Evolutionary conservation across 2,329 filamentous ascomycete genomes (phyloP).

Genomic region (Coniella vitis): DNA sequence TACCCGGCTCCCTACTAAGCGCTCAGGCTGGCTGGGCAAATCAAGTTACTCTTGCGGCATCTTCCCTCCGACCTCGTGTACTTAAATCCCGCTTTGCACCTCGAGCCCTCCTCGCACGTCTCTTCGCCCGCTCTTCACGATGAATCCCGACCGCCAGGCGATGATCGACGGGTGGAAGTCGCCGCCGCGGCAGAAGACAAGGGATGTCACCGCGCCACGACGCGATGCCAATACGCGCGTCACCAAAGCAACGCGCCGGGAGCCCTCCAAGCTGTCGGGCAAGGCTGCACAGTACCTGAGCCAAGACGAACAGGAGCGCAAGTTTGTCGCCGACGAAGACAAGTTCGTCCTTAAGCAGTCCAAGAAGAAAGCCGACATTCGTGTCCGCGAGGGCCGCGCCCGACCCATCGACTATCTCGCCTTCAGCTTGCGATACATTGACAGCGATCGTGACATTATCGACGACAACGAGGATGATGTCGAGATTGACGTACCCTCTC

Average conservation of each 20-base stretch:
- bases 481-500: constrained; percentile 69
- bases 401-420: constrained; percentile 91
- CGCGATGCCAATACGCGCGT: constrained; percentile 50
- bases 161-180: constrained; percentile 46
- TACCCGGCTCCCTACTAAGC: too few relatives aligned
- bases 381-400: constrained; percentile 83
- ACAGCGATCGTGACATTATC: constrained; percentile 75
- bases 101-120: too few relatives aligned
- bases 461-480: constrained; percentile 75
- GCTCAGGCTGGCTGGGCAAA: too few relatives aligned
- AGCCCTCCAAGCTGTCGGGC: constrained; percentile 23
- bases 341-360: constrained; percentile 92
- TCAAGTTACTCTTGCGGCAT: too few relatives aligned
- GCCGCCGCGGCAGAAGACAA: constrained; percentile 27
- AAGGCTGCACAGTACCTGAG: constrained; percentile 47
- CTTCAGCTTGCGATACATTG: constrained; percentile 83
- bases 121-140: too few relatives aligned
- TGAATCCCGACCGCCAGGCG: constrained; percentile 49
- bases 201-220: constrained; percentile 49
- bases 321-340: constrained; percentile 92
- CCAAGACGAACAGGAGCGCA: constrained; percentile 68
- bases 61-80: background rate
- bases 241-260: constrained; percentile 40
- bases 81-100: too few relatives aligned
- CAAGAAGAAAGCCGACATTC: constrained; percentile 95